Evolutionary conservation across 805 yeast genomes (phyloP).

Genomic region (Isabelozyma rhagii): DNA sequence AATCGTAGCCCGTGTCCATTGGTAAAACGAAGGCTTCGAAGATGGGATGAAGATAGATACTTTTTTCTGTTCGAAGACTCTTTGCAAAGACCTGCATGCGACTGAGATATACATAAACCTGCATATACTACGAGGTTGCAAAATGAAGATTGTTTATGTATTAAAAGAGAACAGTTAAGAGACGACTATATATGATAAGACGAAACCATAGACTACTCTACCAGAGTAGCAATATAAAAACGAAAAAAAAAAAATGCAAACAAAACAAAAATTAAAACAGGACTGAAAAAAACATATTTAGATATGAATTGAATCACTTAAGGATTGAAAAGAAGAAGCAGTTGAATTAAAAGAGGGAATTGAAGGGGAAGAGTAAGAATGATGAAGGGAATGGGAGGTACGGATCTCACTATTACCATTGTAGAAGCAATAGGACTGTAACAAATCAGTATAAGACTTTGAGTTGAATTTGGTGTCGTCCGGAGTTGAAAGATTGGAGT

Average conservation of each 20-base stretch:
- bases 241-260: background rate
- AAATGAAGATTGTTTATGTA: background rate
- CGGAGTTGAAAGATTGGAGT: background rate
- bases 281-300: constrained; percentile 5
- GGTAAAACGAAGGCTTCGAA: too few species aligned
- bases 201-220: background rate
- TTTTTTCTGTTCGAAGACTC: background rate
- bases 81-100: background rate
- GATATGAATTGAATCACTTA: constrained; percentile 30
- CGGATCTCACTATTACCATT: constrained; percentile 15
- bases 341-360: constrained; percentile 16
- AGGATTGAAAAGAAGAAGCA: constrained; percentile 32
- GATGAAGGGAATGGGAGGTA: constrained; percentile 4
- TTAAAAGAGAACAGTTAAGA: background rate
- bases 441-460: constrained; percentile 29
- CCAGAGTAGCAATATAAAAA: background rate
- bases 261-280: background rate
- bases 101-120: background rate
- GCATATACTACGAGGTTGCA: background rate
- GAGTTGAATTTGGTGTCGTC: constrained; percentile 16
- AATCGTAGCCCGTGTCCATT: background rate
- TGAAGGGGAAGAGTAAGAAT: constrained; percentile 1
- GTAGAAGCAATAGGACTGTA: constrained; percentile 35
- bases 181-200: background rate
- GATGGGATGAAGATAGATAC: too few species aligned